phyloP scores from a whole-genome alignment of 768 basidiomycete species.

The Boletus coccyginus region DNA sequence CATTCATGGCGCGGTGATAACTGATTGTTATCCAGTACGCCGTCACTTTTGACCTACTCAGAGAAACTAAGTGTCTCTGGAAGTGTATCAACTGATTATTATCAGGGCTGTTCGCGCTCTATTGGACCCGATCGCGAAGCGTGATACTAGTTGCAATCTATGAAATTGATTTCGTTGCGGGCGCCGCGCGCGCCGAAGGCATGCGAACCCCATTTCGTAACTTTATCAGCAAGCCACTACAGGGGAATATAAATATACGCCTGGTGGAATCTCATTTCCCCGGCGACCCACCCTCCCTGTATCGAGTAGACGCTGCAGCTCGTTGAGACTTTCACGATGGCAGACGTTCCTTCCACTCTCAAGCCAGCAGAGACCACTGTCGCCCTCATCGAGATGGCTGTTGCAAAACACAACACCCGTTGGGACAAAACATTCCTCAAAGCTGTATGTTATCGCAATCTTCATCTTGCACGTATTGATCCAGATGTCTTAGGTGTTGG shows the following conservation, averaged over 20 bases:
- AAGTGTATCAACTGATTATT: neutral
- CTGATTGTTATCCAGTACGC: neutral
- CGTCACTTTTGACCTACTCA: neutral
- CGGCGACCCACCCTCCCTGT: neutral
- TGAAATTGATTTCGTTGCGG: neutral
- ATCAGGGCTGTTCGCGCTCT: neutral
- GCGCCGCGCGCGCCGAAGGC: neutral
- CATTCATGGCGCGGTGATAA: neutral
- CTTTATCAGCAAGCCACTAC: neutral
- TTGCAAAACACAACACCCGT: conserved; percentile 63
- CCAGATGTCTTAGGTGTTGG: conserved; percentile 46
- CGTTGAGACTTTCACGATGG: conserved; percentile 9
- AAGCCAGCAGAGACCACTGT: conserved; percentile 58
- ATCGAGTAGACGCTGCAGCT: conserved; percentile 1
- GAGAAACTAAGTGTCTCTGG: neutral
- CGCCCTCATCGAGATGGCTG: conserved; percentile 52
- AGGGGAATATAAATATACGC: conserved; percentile 21
- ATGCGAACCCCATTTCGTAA: conserved; percentile 12
- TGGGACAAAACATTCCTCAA: conserved; percentile 63
- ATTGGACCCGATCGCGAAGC: neutral
- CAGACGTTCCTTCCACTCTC: conserved; percentile 44
- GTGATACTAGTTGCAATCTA: neutral
- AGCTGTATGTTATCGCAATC: conserved; percentile 46
- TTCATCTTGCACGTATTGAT: neutral
- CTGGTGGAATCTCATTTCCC: neutral